phyloP scores from a whole-genome alignment of 108 stramenopile species.

The Discostella stelligeroides region DNA sequence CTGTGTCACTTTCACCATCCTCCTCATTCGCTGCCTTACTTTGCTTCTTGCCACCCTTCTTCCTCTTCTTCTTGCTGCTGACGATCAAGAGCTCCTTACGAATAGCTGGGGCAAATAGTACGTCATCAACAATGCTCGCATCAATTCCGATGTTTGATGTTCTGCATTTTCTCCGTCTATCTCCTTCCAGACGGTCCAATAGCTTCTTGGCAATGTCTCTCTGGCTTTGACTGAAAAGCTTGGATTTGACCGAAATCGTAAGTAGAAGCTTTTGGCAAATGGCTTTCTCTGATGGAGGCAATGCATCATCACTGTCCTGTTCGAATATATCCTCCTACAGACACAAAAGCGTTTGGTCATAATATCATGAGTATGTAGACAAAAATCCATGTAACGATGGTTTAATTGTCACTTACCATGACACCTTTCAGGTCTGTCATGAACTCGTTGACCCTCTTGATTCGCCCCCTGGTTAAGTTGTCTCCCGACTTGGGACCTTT shows the following conservation, averaged over 20 bases:
- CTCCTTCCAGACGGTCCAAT: constrained; percentile 79
- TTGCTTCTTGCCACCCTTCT: constrained; percentile 47
- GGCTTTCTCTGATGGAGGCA: constrained; percentile 67
- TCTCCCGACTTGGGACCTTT: constrained; percentile 19
- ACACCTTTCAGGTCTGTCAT: constrained; percentile 83
- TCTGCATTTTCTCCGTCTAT: constrained; percentile 76
- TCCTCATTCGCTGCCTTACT: constrained; percentile 24
- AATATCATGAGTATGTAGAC: background rate
- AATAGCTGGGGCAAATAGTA: constrained; percentile 37
- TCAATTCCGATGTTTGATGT: constrained; percentile 51
- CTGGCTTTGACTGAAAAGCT: constrained; percentile 79
- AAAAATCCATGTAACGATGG: background rate
- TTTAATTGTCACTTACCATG: constrained; percentile 44
- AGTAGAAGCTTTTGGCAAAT: constrained; percentile 79
- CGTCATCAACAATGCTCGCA: constrained; percentile 31
- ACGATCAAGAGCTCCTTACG: constrained; percentile 77
- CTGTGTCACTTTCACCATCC: constrained; percentile 44
- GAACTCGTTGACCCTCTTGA: constrained; percentile 82
- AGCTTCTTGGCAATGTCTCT: constrained; percentile 61
- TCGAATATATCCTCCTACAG: constrained; percentile 72
- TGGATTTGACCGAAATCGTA: constrained; percentile 78
- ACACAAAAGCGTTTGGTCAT: background rate
- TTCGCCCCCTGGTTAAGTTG: constrained; percentile 48
- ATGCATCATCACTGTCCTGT: constrained; percentile 73
- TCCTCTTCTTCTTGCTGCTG: constrained; percentile 68